phyloP scores from a whole-genome alignment of 2,329 filamentous ascomycete species.

The Falciphora oryzae region DNA sequence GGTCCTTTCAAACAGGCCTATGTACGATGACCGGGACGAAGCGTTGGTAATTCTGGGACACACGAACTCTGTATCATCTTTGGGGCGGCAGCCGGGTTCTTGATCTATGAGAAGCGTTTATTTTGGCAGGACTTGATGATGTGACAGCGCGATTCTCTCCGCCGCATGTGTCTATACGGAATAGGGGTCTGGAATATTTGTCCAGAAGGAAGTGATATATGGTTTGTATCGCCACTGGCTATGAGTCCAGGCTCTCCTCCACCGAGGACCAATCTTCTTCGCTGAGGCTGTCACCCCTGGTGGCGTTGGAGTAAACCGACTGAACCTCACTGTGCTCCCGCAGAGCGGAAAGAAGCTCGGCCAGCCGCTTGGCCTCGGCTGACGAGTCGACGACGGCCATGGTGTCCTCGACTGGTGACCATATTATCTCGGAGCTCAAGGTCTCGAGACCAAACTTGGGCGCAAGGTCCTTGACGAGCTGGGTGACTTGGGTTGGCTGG shows the following conservation, averaged over 20 bases:
- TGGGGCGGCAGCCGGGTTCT: neutral
- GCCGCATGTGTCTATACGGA: neutral
- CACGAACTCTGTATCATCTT: neutral
- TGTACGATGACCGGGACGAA: neutral
- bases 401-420: constrained; percentile 77
- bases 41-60: constrained; percentile 1
- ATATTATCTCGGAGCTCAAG: constrained; percentile 73
- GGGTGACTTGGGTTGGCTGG: constrained; percentile 57
- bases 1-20: neutral
- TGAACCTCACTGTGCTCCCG: constrained; percentile 69
- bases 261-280: constrained; percentile 51
- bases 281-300: constrained; percentile 38
- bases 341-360: constrained; percentile 51
- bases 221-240: constrained; percentile 14
- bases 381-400: constrained; percentile 56
- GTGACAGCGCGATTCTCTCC: neutral
- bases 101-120: neutral
- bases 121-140: neutral
- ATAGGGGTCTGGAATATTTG: no score
- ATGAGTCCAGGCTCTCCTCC: constrained; percentile 44
- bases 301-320: constrained; percentile 69
- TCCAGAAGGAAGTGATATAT: no score
- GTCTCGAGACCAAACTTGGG: constrained; percentile 60
- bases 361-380: constrained; percentile 50
- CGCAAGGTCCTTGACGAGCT: constrained; percentile 58